A percentile compares a stretch with the other conserved stretches of the same genome.
Evolutionary conservation across 2,329 filamentous ascomycete genomes (phyloP).

Genomic region (Herpotrichia juniperi): DNA sequence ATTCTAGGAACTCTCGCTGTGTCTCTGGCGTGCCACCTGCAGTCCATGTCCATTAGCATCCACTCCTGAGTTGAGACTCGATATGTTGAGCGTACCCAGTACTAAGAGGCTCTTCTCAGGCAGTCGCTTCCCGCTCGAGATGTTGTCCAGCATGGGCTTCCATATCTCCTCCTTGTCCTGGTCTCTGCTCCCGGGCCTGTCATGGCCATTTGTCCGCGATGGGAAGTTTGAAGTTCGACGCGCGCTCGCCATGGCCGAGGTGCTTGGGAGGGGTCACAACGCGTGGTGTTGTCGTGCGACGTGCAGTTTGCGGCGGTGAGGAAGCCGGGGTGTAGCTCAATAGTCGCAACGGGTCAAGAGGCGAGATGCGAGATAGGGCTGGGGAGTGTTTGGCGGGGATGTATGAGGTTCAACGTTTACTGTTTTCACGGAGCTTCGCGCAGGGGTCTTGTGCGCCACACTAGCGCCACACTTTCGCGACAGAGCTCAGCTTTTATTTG

Average conservation of each 20-base stretch:
- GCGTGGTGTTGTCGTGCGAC: neutral
- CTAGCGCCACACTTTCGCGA: neutral
- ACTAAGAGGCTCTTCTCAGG: slow-evolving; percentile 92
- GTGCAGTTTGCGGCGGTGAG: neutral
- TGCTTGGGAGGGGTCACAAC: slow-evolving; percentile 20
- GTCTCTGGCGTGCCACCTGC: slow-evolving; percentile 80
- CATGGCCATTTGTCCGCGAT: slow-evolving; percentile 26
- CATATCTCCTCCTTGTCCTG: slow-evolving; percentile 83
- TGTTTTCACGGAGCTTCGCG: slow-evolving; percentile 23
- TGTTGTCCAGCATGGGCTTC: slow-evolving; percentile 90
- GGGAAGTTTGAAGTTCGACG: slow-evolving; percentile 39
- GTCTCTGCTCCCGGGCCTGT: slow-evolving; percentile 62
- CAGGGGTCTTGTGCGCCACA: slow-evolving; percentile 26
- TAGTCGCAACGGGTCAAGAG: neutral
- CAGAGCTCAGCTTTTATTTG: neutral
- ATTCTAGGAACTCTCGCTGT: slow-evolving; percentile 80
- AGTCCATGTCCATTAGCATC: slow-evolving; percentile 13
- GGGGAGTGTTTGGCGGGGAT: neutral
- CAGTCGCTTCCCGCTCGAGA: slow-evolving; percentile 86
- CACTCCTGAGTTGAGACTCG: slow-evolving; percentile 16
- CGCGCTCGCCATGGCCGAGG: slow-evolving; percentile 43
- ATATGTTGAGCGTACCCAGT: slow-evolving; percentile 64
- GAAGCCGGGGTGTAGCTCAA: neutral
- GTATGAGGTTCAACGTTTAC: neutral
- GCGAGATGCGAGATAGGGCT: neutral